Evolutionary conservation across 75 land plant species (phyloP).

Genomic region (Gnetum montanum): DNA sequence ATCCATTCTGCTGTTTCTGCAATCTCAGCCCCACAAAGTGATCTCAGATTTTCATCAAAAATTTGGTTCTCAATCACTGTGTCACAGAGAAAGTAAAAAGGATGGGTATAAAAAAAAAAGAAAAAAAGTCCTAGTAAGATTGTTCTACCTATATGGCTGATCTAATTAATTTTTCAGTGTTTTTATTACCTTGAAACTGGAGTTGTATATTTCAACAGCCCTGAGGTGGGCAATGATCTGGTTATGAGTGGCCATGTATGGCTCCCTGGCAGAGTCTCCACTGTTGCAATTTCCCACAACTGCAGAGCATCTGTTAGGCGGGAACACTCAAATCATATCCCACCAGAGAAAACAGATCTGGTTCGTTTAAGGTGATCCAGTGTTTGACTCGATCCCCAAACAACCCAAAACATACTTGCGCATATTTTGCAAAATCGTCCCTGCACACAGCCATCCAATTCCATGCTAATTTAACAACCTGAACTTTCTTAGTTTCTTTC

Average conservation of each 20-base stretch:
- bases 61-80: background rate
- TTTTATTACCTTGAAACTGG: constrained; percentile 17
- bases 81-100: too few species aligned
- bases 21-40: background rate
- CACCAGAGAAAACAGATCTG: background rate
- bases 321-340: background rate
- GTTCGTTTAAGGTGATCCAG: constrained; percentile 69
- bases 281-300: background rate
- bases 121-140: too few species aligned
- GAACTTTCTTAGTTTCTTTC: background rate
- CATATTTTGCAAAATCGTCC: constrained; percentile 41
- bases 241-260: constrained; percentile 13
- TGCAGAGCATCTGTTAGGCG: too few species aligned
- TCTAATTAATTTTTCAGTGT: too few species aligned
- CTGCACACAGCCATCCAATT: constrained; percentile 11
- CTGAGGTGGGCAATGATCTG: constrained; percentile 6
- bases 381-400: constrained; percentile 60
- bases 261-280: constrained; percentile 11
- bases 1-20: constrained; percentile 9
- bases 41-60: too few species aligned
- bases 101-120: too few species aligned
- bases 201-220: constrained; percentile 14
- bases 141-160: too few species aligned
- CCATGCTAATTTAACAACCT: background rate
- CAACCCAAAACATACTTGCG: constrained; percentile 44